phyloP scores from a whole-genome alignment of 1,139 yeast genomes.

The Taphrina communis region DNA sequence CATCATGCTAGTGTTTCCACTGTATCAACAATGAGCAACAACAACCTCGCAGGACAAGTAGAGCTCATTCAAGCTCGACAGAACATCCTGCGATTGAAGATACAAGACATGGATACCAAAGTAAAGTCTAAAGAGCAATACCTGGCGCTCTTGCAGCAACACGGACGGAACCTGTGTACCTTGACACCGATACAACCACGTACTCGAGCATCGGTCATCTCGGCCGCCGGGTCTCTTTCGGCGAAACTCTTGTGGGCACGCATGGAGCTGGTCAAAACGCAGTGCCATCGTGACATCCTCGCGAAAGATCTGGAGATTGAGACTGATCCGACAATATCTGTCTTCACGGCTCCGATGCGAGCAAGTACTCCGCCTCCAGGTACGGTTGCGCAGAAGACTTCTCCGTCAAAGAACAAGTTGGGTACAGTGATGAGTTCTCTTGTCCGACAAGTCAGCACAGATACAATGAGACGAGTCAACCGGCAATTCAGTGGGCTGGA shows the following conservation, averaged over 20 bases:
- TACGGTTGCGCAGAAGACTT: not conserved
- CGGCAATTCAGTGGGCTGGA: constrained; percentile 14
- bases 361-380: constrained; percentile 16
- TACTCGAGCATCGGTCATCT: constrained; percentile 58
- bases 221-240: constrained; percentile 57
- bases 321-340: constrained; percentile 42
- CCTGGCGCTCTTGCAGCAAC: constrained; percentile 53
- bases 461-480: constrained; percentile 25
- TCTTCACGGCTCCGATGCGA: constrained; percentile 25
- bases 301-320: constrained; percentile 51
- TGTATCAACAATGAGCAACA: constrained; percentile 1
- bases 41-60: constrained; percentile 31
- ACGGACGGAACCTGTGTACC: constrained; percentile 54
- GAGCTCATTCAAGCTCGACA: constrained; percentile 44
- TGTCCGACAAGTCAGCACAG: constrained; percentile 29
- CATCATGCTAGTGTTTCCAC: constrained; percentile 26
- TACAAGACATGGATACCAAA: constrained; percentile 52
- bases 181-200: constrained; percentile 62
- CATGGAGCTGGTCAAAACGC: constrained; percentile 58
- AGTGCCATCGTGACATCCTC: constrained; percentile 55
- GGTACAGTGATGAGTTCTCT: constrained; percentile 22
- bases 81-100: constrained; percentile 41
- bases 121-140: constrained; percentile 52
- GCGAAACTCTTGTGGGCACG: constrained; percentile 63
- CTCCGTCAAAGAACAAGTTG: constrained; percentile 32